phyloP scores from a whole-genome alignment of 2,329 filamentous ascomycete species.

The Pseudogymnoascus sp. region DNA sequence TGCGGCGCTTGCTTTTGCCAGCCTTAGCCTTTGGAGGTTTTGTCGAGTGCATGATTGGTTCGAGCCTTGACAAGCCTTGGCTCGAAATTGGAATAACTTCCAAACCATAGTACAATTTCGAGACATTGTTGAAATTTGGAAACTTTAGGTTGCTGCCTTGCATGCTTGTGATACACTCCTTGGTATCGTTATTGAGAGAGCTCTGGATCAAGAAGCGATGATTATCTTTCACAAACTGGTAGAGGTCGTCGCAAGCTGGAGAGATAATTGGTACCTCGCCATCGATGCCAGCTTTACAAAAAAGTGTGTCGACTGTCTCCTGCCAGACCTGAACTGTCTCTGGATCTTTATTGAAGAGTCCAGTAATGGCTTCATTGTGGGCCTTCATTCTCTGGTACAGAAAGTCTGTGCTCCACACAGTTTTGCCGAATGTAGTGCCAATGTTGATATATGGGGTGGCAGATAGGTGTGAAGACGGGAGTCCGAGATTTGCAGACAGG shows the following conservation, averaged over 20 bases:
- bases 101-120: not conserved
- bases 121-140: not conserved
- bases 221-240: not conserved
- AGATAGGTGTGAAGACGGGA: not conserved
- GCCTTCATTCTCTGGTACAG: not conserved
- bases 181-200: not conserved
- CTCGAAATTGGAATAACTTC: not conserved
- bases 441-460: not conserved
- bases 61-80: not conserved
- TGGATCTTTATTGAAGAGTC: not conserved
- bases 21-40: not conserved
- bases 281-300: not conserved
- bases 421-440: conserved; percentile 1
- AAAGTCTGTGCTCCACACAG: conserved; percentile 1
- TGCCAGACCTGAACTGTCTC: not conserved
- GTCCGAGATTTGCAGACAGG: not conserved
- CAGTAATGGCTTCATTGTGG: not conserved
- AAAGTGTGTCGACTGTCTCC: not conserved
- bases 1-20: not conserved
- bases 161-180: not conserved
- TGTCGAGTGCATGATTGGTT: not conserved
- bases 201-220: not conserved
- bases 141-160: not conserved
- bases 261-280: not conserved
- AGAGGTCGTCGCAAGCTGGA: not conserved